phyloP scores from a whole-genome alignment of 1,284 basidiomycete genomes.

The Binderoboletus segoi region DNA sequence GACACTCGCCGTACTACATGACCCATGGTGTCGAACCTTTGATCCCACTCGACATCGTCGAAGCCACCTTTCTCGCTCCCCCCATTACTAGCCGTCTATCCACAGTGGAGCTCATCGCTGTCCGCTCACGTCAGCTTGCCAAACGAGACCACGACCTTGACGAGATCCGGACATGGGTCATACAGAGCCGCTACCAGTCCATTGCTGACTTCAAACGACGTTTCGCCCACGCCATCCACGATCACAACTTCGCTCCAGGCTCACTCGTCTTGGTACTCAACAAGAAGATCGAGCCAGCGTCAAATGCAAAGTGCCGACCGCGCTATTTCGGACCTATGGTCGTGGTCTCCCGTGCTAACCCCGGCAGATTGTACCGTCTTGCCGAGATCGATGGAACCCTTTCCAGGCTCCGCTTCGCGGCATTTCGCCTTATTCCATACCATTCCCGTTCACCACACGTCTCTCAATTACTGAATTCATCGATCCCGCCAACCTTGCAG shows the following conservation, averaged over 20 bases:
- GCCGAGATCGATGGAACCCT: constrained; percentile 33
- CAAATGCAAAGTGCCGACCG: constrained; percentile 31
- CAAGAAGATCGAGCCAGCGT: constrained; percentile 23
- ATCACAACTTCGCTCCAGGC: constrained; percentile 24
- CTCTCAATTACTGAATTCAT: background rate
- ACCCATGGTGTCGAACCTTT: constrained; percentile 32
- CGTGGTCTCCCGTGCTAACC: constrained; percentile 25
- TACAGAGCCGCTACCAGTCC: constrained; percentile 22
- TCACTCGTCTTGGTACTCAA: constrained; percentile 34
- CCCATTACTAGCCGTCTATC: background rate
- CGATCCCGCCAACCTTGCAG: background rate
- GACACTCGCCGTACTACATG: constrained; percentile 24
- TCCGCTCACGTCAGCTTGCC: background rate
- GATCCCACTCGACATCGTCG: constrained; percentile 33
- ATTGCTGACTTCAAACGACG: constrained; percentile 11
- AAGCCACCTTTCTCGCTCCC: constrained; percentile 31
- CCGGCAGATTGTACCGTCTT: constrained; percentile 37
- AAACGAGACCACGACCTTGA: background rate
- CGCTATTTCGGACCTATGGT: constrained; percentile 37
- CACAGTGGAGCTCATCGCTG: background rate
- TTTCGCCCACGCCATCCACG: constrained; percentile 16
- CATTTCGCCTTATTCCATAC: constrained; percentile 25
- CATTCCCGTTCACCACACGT: background rate
- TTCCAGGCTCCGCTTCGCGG: constrained; percentile 15
- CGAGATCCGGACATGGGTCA: constrained; percentile 15